Conservation (phyloP, 179 eudicot species). For the Corrigiola litoralis region DNA sequence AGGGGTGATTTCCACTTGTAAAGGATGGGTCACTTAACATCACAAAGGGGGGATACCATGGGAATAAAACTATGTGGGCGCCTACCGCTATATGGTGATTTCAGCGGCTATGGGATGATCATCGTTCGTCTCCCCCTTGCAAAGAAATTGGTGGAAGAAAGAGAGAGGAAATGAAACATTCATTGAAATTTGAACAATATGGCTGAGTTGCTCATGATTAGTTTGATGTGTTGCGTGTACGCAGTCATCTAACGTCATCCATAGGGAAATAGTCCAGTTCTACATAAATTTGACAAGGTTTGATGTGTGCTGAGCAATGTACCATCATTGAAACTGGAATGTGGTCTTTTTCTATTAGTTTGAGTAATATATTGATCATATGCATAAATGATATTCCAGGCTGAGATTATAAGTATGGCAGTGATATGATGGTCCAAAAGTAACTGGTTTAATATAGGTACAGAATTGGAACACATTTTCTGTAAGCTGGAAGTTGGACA, state of each 20-base stretch:
- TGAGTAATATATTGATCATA: neutral
- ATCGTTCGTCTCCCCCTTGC: too few relatives aligned
- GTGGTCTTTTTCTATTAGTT: neutral
- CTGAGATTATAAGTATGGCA: conserved; percentile 2
- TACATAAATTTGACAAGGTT: neutral
- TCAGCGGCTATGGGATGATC: too few relatives aligned
- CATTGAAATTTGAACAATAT: neutral
- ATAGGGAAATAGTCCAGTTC: neutral
- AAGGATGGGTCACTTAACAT: too few relatives aligned
- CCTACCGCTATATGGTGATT: too few relatives aligned
- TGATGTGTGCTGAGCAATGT: too few relatives aligned
- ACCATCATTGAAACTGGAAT: neutral
- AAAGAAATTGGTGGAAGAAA: too few relatives aligned
- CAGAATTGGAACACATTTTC: conserved; percentile 10
- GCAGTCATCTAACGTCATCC: neutral
- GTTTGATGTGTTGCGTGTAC: neutral
- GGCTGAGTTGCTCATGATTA: neutral
- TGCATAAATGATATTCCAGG: neutral
- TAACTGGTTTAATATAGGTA: conserved; percentile 17
- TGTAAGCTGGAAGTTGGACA: conserved; percentile 5
- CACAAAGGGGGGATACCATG: too few relatives aligned
- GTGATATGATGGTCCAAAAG: conserved; percentile 1
- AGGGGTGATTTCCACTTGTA: too few relatives aligned
- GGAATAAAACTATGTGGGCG: too few relatives aligned
- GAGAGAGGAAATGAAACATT: neutral